A percentile compares a stretch with the other conserved stretches of the same genome.
Conservation (phyloP, 148 eudicot species). For the Dysphania ambrosioides region DNA sequence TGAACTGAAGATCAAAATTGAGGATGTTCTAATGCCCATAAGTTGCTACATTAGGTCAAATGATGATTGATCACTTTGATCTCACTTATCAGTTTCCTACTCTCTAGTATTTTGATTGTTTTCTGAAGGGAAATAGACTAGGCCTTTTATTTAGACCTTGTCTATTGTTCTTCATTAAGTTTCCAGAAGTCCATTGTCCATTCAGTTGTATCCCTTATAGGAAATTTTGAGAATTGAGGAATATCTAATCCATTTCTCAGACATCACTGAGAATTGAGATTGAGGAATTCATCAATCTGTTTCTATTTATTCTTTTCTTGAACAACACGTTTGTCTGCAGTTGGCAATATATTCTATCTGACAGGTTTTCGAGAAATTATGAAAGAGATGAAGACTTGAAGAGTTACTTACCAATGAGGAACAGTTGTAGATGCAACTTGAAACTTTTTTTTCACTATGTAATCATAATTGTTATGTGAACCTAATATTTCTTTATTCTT, state of each 20-base stretch:
- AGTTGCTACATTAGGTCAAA: background rate
- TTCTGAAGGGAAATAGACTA: background rate
- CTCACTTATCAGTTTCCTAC: background rate
- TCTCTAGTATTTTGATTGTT: background rate
- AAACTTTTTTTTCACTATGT: too few species aligned
- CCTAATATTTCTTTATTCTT: background rate
- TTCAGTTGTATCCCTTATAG: too few species aligned
- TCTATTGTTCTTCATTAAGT: background rate
- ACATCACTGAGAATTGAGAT: slow-evolving; percentile 1
- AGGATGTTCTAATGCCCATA: background rate
- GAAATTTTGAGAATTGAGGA: background rate
- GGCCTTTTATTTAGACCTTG: background rate
- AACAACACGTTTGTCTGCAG: background rate
- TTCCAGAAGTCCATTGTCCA: background rate
- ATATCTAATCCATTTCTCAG: background rate
- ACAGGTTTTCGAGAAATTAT: background rate
- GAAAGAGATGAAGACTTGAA: background rate
- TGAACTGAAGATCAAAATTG: background rate
- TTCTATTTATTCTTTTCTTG: background rate
- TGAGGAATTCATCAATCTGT: background rate
- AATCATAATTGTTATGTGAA: too few species aligned
- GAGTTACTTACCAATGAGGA: background rate
- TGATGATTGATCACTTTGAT: background rate
- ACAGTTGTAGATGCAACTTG: background rate
- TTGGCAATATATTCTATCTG: background rate